phyloP scores from a whole-genome alignment of 805 yeast genomes.

The Nakazawaea anatomiae region DNA sequence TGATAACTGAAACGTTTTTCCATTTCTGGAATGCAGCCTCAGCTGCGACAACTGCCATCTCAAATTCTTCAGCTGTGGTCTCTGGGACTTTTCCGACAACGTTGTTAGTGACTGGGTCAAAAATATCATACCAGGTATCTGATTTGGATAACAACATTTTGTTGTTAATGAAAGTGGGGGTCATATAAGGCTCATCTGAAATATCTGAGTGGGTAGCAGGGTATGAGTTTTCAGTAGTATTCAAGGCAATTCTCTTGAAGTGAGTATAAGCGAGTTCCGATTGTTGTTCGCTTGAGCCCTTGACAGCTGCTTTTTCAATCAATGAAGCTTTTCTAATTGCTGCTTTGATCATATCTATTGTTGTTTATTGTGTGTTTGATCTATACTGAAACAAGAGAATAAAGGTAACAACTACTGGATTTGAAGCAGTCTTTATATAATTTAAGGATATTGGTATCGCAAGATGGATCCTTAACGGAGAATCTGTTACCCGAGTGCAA shows the following conservation, averaged over 20 bases:
- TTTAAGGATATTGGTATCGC: too few relatives aligned
- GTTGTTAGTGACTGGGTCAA: conserved; percentile 70
- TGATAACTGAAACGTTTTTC: conserved; percentile 43
- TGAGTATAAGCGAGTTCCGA: background rate
- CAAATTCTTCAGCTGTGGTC: conserved; percentile 59
- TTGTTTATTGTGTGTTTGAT: background rate
- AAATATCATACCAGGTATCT: conserved; percentile 57
- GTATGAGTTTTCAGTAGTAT: conserved; percentile 29
- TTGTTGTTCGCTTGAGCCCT: background rate
- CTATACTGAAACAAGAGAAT: background rate
- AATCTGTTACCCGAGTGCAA: too few relatives aligned
- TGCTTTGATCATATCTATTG: background rate
- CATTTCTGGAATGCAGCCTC: conserved; percentile 55
- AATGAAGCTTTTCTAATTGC: conserved; percentile 1
- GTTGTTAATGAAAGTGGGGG: conserved; percentile 48
- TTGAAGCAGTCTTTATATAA: too few relatives aligned
- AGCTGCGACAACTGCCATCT: conserved; percentile 61
- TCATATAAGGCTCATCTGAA: conserved; percentile 38
- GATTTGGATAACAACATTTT: conserved; percentile 44
- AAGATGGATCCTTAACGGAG: too few relatives aligned
- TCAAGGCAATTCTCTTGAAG: conserved; percentile 14
- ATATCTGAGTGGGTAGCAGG: conserved; percentile 35
- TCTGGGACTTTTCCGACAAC: conserved; percentile 69
- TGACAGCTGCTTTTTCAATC: background rate
- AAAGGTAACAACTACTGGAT: too few relatives aligned